Evolutionary conservation across 2,329 filamentous ascomycete genomes (phyloP), one percentile per base, ranked within the genome.

Genomic region (Fulvia fulva): DNA sequence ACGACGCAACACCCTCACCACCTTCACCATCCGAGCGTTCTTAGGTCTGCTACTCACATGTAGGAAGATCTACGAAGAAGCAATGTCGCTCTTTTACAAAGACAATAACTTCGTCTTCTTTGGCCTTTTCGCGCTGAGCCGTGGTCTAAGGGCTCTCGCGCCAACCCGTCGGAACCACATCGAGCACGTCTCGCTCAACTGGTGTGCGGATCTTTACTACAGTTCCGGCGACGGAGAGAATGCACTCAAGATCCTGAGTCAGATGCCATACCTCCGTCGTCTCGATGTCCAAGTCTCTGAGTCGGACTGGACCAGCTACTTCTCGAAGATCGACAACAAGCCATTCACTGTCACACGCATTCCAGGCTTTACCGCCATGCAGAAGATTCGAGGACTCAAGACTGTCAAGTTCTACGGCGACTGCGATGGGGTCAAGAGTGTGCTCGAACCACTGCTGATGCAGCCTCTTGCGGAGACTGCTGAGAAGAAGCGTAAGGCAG

Each of bases 81-180:
- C 47, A 6, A 34, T 51, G 47, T 26, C 47, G 8, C 6, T 51
- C n/a, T 34, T 51, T 16, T 51, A 51, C 30, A 50, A 41, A 26
- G 30, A 56, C 45, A 56, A 90, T 73, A 86, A 84, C 23, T 91
- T 97, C 70, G 80, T 85, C 62, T 96, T 97, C 79, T 76, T 37
- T 14, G 16, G 14, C 14, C 4, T 37, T 16, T 11, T 4, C 34
- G 8, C 7, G 4, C 34, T 37, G 7, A 14, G 16, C 34, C 34
- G 14, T 37, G 34, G 34, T 4, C 34, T 37, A 12, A 16, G 34
- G 4, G 16, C 8, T 37, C 34, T 37, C 4, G 34, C 34, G 7
- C 34, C 16, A 6, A 37, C 11, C 34, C 34, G 34, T 41, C 3
- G 14, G 6, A 12, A 12, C 11, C 3, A 41, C 12, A 14, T 41